Evolutionary conservation across 192 early-diverging fungal genomes (phyloP), one percentile per base, ranked within the genome.

Genomic region (Coemansia erecta): DNA sequence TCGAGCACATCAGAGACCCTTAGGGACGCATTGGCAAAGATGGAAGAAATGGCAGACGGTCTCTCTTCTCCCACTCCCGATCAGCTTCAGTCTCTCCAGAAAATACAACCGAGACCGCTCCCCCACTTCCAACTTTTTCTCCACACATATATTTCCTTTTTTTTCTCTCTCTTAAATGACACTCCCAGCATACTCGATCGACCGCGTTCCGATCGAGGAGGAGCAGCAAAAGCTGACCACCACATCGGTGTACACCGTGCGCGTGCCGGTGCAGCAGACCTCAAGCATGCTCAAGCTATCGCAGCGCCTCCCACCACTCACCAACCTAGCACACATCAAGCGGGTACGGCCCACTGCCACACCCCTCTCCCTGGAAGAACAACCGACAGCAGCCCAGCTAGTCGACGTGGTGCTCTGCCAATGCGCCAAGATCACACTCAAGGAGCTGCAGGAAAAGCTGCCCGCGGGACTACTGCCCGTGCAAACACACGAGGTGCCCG

Each of bases 401-500:
- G 28, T 78, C 15, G 46, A 54, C 1, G 65, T 78, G 21, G 35
- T 78, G 3, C 44, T 78, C 28, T 72, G 70, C 35, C 75, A 78
- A 26, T 64, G 68, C 51, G 52, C 28, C 22, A 42, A 46, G 31
- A 46, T 78, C 4, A 55, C n/a, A n/a, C n/a, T n/a, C n/a, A n/a
- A n/a, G n/a, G n/a, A n/a, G n/a, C n/a, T n/a, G n/a, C n/a, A n/a
- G n/a, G n/a, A n/a, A n/a, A n/a, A n/a, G n/a, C n/a, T n/a, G n/a
- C n/a, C n/a, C n/a, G n/a, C n/a, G 69, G 53, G 22, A 6, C 8
- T 23, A 8, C 47, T 55, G 10, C 40, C 53, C 2, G 57, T 78
- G 1, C 11, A 43, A 8, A 47, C 46, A 11, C 28, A 49, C n/a
- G 19, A 43, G 11, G 85, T 93, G 0, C 84, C 91, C 3, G 68